Conservation (phyloP, 352 stramenopile species). For the Phytophthora pini region DNA sequence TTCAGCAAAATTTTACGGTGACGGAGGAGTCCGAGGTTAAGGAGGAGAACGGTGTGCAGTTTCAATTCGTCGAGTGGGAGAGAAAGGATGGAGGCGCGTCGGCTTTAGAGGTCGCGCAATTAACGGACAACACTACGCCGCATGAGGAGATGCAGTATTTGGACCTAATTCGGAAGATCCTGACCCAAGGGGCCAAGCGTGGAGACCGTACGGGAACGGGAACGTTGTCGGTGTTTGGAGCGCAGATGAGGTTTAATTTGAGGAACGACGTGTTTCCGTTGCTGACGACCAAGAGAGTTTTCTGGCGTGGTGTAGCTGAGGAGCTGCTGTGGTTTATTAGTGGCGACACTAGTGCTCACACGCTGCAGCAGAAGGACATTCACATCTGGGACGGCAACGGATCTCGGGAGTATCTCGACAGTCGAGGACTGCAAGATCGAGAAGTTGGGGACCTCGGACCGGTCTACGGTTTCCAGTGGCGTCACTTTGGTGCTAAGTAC, state of each 20-base stretch:
- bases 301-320: conserved; percentile 99
- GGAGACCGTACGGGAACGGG: conserved; percentile 98
- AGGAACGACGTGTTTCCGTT: conserved; percentile 96
- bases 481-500: conserved; percentile 99
- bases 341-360: conserved; percentile 97
- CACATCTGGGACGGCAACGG: conserved; percentile 99
- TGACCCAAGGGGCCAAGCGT: conserved; percentile 93
- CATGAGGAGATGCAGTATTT: conserved; percentile 88
- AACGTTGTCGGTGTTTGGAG: conserved; percentile 99
- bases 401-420: conserved; percentile 95
- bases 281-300: conserved; percentile 99
- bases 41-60: conserved; percentile 82
- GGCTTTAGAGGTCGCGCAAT: not conserved
- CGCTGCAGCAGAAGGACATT: conserved; percentile 97
- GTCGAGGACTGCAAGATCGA: conserved; percentile 92
- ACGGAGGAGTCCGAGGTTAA: conserved; percentile 56
- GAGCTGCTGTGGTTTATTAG: conserved; percentile 99
- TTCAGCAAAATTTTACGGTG: conserved; percentile 57
- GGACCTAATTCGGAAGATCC: conserved; percentile 96
- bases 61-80: conserved; percentile 78
- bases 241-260: conserved; percentile 96
- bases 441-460: conserved; percentile 97
- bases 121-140: conserved; percentile 28
- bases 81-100: conserved; percentile 21
- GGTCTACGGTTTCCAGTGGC: conserved; percentile 99